Evolutionary conservation across 1,284 basidiomycete genomes (phyloP), one percentile per base, ranked within the genome.

Genomic region (Malassezia sympodialis): DNA sequence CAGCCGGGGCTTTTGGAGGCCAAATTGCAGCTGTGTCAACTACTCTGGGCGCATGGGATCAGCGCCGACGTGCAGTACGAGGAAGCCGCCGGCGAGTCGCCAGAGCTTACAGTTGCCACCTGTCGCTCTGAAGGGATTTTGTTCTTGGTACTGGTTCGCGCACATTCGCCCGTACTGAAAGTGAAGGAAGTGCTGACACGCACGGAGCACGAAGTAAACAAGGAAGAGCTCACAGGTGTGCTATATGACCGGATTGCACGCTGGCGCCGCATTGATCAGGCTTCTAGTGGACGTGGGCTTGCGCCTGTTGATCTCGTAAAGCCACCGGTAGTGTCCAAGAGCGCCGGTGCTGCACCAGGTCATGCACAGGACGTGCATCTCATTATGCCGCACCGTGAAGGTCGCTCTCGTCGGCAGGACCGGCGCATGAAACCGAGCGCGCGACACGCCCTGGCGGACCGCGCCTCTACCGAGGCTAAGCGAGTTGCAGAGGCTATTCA

Each of bases 31-130:
- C 80, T 89, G 14, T 84, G 83, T 8, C 78, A 84, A 2, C 80
- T 84, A 59, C 77, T 90, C 23, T 90, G 88, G 88, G 80, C 83
- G 60, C 80, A 87, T 65, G 82, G 82, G 48, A 88, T 90, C 68
- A 86, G 86, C 60, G 84, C 87, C 0, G 88, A 90, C 75, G 76
- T 90, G 58, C 88, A 89, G 82, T 90, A 90, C 66, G 78, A 79
- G 52, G 53, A 63, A 24, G 58, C 63, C 1, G 63, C 61, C 1
- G 61, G 61, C 54, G 66, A 69, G 23, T 64, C 65, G 26, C 67
- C 68, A 17, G 69, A 69, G 40, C 37, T 56, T 1, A 65, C 67
- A 0, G 66, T 67, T 11, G 59, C 66, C 0, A 69, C 64, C 8
- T 73, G 72, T 53, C 61, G 67, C n/a, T 63, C 67, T 2, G 70